Evolutionary conservation across 78 protist species (phyloP).

Genomic region (Chrysochromulina parva): DNA sequence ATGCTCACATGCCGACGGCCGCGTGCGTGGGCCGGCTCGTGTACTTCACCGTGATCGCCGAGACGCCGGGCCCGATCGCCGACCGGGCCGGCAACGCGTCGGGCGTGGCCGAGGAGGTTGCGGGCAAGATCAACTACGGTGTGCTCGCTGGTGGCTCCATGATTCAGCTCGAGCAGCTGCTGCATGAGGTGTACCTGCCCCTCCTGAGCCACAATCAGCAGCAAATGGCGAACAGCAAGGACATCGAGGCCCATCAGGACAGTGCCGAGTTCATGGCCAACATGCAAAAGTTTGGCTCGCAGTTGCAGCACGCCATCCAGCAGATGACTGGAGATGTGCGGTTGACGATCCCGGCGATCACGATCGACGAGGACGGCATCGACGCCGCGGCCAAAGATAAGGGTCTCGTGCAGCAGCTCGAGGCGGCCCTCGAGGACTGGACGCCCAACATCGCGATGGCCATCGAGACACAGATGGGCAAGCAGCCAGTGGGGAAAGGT

Average conservation of each 20-base stretch:
- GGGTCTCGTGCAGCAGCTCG: slow-evolving; percentile 37
- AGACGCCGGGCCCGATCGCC: too few species aligned
- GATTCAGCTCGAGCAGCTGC: slow-evolving; percentile 30
- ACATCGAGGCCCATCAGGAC: background rate
- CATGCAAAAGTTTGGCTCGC: slow-evolving; percentile 45
- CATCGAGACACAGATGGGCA: slow-evolving; percentile 28
- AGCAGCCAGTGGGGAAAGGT: slow-evolving; percentile 46
- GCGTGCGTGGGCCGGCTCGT: background rate
- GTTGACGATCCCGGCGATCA: slow-evolving; percentile 38
- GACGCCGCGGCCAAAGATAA: slow-evolving; percentile 18
- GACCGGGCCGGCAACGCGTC: background rate
- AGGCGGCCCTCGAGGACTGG: slow-evolving; percentile 44
- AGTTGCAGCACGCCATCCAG: slow-evolving; percentile 34
- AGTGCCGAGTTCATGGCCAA: background rate
- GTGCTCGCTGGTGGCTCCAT: background rate
- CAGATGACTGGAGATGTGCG: slow-evolving; percentile 51
- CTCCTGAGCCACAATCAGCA: background rate
- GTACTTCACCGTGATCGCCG: background rate
- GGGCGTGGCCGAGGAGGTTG: background rate
- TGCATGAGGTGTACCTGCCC: slow-evolving; percentile 32
- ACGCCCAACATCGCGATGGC: background rate
- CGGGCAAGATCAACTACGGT: background rate
- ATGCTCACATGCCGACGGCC: background rate
- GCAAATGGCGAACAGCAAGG: background rate
- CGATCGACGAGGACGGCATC: slow-evolving; percentile 42